phyloP scores from a whole-genome alignment of 2,329 filamentous ascomycete genomes.

The Fusarium temperatum region DNA sequence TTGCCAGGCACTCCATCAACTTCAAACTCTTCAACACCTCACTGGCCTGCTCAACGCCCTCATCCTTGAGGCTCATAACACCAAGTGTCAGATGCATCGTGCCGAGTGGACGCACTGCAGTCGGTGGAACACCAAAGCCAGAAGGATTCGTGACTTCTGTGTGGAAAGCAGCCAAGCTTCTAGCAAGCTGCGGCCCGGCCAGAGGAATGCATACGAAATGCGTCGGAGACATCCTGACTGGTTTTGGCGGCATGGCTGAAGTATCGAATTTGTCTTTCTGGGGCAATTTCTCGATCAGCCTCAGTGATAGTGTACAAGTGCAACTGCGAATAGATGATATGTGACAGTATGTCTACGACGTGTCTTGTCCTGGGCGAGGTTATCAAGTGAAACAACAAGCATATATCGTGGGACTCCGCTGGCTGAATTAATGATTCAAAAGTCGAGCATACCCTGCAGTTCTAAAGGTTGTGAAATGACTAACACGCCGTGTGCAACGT shows the following conservation, averaged over 20 bases:
- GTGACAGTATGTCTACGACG: not conserved
- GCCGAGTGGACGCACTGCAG: slow-evolving; percentile 78
- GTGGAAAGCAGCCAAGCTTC: slow-evolving; percentile 68
- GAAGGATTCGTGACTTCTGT: slow-evolving; percentile 61
- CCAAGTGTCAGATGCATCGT: slow-evolving; percentile 89
- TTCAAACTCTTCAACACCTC: slow-evolving; percentile 51
- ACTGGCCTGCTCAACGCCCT: slow-evolving; percentile 55
- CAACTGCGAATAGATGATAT: not conserved
- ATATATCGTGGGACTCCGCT: not conserved
- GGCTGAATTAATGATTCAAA: not conserved
- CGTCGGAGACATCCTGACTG: slow-evolving; percentile 61
- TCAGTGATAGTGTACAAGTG: not conserved
- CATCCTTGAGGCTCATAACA: slow-evolving; percentile 76
- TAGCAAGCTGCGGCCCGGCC: slow-evolving; percentile 70
- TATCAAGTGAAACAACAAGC: not conserved
- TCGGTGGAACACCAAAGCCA: slow-evolving; percentile 64
- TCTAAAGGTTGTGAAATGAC: slow-evolving; percentile 4
- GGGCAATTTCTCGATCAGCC: not conserved
- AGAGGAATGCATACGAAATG: slow-evolving; percentile 84
- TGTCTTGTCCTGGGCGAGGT: not conserved
- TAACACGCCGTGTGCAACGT: not conserved
- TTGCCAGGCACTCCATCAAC: slow-evolving; percentile 52
- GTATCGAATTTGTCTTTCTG: not conserved
- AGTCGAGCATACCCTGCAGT: slow-evolving; percentile 6
- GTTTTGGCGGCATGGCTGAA: slow-evolving; percentile 43